Evolutionary conservation across 2,329 filamentous ascomycete genomes (phyloP).

Genomic region (Zelopaecilomyces penicillatus): DNA sequence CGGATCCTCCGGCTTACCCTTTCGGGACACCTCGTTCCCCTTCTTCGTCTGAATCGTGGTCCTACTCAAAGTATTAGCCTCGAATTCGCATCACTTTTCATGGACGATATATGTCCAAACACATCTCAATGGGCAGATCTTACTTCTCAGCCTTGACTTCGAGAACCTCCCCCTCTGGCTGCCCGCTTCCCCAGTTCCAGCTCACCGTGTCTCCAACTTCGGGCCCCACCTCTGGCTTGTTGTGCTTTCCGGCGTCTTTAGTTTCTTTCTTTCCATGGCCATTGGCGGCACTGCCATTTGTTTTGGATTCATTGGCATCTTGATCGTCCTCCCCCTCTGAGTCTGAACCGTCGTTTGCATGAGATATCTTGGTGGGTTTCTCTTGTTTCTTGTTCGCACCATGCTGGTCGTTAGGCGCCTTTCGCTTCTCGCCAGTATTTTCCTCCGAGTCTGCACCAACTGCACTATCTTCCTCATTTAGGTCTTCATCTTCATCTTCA

Average conservation of each 20-base stretch:
- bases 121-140: slow-evolving; percentile 7
- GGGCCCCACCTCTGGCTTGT: slow-evolving; percentile 20
- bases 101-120: neutral
- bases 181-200: slow-evolving; percentile 37
- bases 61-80: slow-evolving; percentile 14
- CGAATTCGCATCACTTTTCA: neutral
- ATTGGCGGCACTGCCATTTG: slow-evolving; percentile 1
- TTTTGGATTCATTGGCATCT: neutral
- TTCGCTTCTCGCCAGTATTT: slow-evolving; percentile 20
- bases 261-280: neutral
- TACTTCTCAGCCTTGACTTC: slow-evolving; percentile 36
- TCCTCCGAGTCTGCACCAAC: slow-evolving; percentile 2
- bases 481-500: slow-evolving; percentile 2
- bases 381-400: slow-evolving; percentile 25
- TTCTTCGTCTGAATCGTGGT: slow-evolving; percentile 32
- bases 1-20: slow-evolving; percentile 32
- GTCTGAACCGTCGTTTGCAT: slow-evolving; percentile 3
- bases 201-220: slow-evolving; percentile 35
- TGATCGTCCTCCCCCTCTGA: neutral
- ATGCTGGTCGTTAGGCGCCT: slow-evolving; percentile 13
- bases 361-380: slow-evolving; percentile 10
- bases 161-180: slow-evolving; percentile 35
- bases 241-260: neutral
- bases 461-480: slow-evolving; percentile 5
- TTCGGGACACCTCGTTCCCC: slow-evolving; percentile 31